Percentiles rank a stretch among this genome's conserved stretches.
These are phyloP conservation scores for Yamadazyma dushanensis DNA, from an alignment of 1,139 yeast species.

Conservation along the genomic window DNA sequence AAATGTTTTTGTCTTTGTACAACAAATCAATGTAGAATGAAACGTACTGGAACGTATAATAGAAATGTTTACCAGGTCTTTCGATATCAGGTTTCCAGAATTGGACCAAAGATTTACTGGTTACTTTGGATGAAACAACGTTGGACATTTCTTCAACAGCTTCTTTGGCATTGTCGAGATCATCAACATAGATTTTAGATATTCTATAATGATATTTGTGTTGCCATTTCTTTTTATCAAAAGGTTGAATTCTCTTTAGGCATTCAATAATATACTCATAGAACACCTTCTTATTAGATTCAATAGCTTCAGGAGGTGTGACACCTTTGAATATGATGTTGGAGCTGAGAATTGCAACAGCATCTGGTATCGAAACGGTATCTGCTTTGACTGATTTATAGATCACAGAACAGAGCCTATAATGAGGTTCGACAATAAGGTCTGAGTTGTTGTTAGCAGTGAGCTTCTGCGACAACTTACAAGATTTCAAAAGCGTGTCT, in stretches of 20 bases:
- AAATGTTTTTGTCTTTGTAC: constrained; percentile 54
- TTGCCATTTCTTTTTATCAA: constrained; percentile 89
- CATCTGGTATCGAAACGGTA: constrained; percentile 34
- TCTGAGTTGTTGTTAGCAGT: constrained; percentile 18
- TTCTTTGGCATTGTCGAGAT: constrained; percentile 47
- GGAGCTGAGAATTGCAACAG: constrained; percentile 34
- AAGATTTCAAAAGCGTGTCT: constrained; percentile 38
- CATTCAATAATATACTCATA: constrained; percentile 25
- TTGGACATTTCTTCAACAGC: constrained; percentile 68
- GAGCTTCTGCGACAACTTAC: constrained; percentile 21
- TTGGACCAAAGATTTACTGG: constrained; percentile 70
- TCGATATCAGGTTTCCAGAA: constrained; percentile 95
- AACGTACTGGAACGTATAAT: constrained; percentile 72
- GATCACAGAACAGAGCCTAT: constrained; percentile 55
- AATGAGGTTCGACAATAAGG: constrained; percentile 71
- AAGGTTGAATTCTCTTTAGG: constrained; percentile 39
- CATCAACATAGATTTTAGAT: constrained; percentile 62
- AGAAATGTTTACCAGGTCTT: constrained; percentile 90
- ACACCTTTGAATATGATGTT: constrained; percentile 22
- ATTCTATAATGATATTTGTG: constrained; percentile 79
- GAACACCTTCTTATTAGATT: constrained; percentile 18
- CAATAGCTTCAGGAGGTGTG: not conserved
- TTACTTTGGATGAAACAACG: constrained; percentile 65
- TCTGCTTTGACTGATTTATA: constrained; percentile 54
- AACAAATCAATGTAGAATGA: constrained; percentile 61